phyloP scores from a whole-genome alignment of 1,284 basidiomycete species.

The Cryptococcus sp. region DNA sequence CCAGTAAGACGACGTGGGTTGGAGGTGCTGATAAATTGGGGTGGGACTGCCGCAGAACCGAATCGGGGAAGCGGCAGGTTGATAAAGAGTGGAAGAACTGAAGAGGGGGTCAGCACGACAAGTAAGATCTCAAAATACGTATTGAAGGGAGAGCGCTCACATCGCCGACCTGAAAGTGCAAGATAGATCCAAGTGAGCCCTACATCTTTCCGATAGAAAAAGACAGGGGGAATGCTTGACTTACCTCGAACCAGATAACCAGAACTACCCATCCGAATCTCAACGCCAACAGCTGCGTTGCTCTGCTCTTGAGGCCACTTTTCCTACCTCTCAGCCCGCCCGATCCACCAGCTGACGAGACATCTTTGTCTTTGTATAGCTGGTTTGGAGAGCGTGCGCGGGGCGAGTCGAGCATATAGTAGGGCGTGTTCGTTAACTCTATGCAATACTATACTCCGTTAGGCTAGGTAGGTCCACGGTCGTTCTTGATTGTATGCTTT shows the following conservation, averaged over 20 bases:
- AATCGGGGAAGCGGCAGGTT: conserved; percentile 51
- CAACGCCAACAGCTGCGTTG: conserved; percentile 51
- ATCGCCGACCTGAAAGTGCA: conserved; percentile 38
- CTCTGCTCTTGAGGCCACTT: conserved; percentile 33
- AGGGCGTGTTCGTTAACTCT: too few species aligned
- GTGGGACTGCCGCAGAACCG: conserved; percentile 26
- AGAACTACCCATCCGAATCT: conserved; percentile 63
- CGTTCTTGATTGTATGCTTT: too few species aligned
- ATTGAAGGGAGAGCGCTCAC: conserved; percentile 24
- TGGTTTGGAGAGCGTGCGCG: conserved; percentile 4
- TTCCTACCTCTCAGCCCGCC: conserved; percentile 14
- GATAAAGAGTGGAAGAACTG: conserved; percentile 53
- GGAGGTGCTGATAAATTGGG: conserved; percentile 39
- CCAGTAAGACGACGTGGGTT: conserved; percentile 69
- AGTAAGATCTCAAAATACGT: neutral
- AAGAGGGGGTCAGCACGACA: neutral
- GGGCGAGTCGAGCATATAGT: conserved; percentile 14
- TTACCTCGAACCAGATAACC: conserved; percentile 73
- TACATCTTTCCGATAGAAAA: conserved; percentile 8
- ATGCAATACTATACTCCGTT: too few species aligned
- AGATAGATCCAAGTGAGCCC: conserved; percentile 1
- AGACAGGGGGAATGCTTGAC: conserved; percentile 22
- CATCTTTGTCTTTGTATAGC: conserved; percentile 1
- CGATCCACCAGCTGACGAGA: neutral
- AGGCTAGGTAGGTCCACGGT: too few species aligned